Evolutionary conservation across 495 filamentous ascomycete genomes (phyloP).

Genomic region (Daldinia caldariorum): DNA sequence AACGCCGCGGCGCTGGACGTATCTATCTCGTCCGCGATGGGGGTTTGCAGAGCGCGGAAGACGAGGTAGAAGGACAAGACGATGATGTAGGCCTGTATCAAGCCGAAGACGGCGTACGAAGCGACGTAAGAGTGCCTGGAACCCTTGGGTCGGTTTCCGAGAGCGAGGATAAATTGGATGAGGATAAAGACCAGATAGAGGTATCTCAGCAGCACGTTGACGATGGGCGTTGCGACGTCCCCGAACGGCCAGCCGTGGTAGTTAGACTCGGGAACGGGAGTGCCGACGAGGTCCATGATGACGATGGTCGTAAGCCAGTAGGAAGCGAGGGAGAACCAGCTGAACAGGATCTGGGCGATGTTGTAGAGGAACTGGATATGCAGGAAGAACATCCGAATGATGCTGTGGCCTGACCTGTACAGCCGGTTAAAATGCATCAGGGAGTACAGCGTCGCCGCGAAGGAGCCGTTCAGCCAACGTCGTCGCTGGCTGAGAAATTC

Average conservation of each 20-base stretch:
- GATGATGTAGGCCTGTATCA: background rate
- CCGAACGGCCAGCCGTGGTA: background rate
- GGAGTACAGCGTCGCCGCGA: constrained; percentile 95
- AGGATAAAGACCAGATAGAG: constrained; percentile 88
- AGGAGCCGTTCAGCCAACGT: constrained; percentile 98
- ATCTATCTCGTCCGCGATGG: background rate
- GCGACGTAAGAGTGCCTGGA: constrained; percentile 89
- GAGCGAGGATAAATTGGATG: constrained; percentile 93
- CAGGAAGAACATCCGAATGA: constrained; percentile 98
- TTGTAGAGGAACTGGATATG: constrained; percentile 98
- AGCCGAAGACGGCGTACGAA: constrained; percentile 84
- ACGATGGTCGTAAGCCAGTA: constrained; percentile 98
- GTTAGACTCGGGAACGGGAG: background rate
- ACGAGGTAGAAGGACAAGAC: background rate
- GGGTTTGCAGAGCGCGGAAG: background rate
- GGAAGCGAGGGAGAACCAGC: constrained; percentile 92
- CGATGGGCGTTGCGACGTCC: constrained; percentile 68
- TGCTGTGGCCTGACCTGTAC: constrained; percentile 97
- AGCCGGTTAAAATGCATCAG: constrained; percentile 98
- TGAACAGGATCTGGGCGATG: constrained; percentile 84
- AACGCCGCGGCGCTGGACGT: constrained; percentile 36
- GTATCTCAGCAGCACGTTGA: constrained; percentile 93
- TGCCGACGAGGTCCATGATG: constrained; percentile 67
- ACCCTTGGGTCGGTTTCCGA: constrained; percentile 96
- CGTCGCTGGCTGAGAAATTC: constrained; percentile 98